phyloP scores from a whole-genome alignment of 2,329 filamentous ascomycete genomes.

The Hymenoscyphus salicellus region DNA sequence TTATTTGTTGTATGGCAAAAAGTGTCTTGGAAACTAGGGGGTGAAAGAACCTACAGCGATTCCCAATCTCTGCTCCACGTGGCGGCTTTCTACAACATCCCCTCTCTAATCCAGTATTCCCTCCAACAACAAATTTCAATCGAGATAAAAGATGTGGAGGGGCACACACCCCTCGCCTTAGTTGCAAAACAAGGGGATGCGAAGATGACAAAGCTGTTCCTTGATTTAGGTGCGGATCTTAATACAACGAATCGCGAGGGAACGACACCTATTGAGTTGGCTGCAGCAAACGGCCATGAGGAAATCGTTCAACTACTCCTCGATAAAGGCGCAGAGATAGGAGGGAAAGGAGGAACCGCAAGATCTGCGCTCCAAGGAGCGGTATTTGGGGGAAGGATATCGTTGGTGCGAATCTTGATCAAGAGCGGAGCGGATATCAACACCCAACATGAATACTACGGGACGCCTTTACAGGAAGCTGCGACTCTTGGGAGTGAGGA shows the following conservation, averaged over 20 bases:
- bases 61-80: constrained; percentile 14
- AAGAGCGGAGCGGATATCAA: constrained; percentile 24
- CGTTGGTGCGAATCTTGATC: neutral
- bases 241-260: neutral
- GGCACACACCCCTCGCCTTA: constrained; percentile 14
- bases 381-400: neutral
- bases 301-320: constrained; percentile 5
- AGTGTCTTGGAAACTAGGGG: neutral
- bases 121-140: constrained; percentile 7
- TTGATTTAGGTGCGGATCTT: constrained; percentile 14
- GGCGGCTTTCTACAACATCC: constrained; percentile 7
- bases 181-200: constrained; percentile 12
- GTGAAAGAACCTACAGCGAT: neutral
- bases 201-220: constrained; percentile 6
- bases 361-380: constrained; percentile 7
- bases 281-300: constrained; percentile 20
- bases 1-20: constrained; percentile 11
- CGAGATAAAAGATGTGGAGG: constrained; percentile 3
- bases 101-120: neutral
- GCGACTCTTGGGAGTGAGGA: neutral
- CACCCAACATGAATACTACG: neutral
- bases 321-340: constrained; percentile 11
- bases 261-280: constrained; percentile 9
- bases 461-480: constrained; percentile 10
- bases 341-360: neutral